These are phyloP conservation scores for Coemansia sp. DNA, from an alignment of 192 early-diverging fungal genomes.

Conservation along the genomic window DNA sequence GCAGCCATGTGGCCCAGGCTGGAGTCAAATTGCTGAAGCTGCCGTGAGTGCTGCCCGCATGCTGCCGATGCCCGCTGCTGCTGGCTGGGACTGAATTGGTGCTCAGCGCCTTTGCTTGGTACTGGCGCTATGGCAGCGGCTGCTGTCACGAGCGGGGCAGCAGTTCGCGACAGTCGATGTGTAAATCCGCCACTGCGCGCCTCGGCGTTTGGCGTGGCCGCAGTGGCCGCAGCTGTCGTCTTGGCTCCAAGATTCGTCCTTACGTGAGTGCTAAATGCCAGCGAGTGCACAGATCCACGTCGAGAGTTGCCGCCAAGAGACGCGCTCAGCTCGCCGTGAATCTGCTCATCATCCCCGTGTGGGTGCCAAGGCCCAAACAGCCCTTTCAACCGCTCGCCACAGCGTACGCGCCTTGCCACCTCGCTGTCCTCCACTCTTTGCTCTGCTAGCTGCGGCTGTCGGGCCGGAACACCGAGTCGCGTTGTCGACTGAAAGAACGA, in stretches of 20 bases:
- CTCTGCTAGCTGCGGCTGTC: not conserved
- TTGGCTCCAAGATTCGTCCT: slow-evolving; percentile 24
- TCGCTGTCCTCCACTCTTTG: slow-evolving; percentile 18
- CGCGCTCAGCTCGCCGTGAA: not conserved
- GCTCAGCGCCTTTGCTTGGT: slow-evolving; percentile 6
- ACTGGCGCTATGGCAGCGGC: not conserved
- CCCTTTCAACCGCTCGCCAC: slow-evolving; percentile 38
- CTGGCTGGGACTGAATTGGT: slow-evolving; percentile 7
- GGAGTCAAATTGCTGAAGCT: not conserved
- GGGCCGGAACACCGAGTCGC: slow-evolving; percentile 7
- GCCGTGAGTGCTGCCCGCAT: slow-evolving; percentile 8
- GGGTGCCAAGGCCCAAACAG: slow-evolving; percentile 43
- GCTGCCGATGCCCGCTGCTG: slow-evolving; percentile 9
- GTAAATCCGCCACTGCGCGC: slow-evolving; percentile 15
- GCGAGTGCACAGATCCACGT: slow-evolving; percentile 30
- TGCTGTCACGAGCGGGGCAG: slow-evolving; percentile 4
- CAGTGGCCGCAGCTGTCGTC: not conserved
- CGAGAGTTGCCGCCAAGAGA: slow-evolving; percentile 5
- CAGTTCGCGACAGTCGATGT: slow-evolving; percentile 18
- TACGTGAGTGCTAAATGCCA: slow-evolving; percentile 39
- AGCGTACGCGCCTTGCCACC: slow-evolving; percentile 28
- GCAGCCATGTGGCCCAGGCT: not conserved
- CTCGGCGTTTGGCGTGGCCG: slow-evolving; percentile 11
- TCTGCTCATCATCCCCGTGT: not conserved
- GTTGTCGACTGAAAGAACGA: slow-evolving; percentile 28